These are phyloP conservation scores for Torulaspora franciscae DNA, from an alignment of 805 yeast species.

Conservation along the genomic window DNA sequence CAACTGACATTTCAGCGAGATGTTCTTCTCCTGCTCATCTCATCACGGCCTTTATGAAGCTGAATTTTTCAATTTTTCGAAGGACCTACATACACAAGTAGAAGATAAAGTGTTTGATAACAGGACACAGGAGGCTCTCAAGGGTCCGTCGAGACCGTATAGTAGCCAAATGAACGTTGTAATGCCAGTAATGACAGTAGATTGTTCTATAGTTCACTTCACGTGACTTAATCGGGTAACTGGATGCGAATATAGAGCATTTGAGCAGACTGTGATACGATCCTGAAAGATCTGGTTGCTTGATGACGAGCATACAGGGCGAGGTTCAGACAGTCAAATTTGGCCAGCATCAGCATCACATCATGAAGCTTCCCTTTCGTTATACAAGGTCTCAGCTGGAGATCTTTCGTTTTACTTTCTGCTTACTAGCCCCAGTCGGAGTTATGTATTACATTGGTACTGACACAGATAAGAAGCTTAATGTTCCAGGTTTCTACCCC, in stretches of 20 bases:
- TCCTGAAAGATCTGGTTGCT: background rate
- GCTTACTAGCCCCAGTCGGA: constrained; percentile 78
- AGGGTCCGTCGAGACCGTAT: background rate
- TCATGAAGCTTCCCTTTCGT: constrained; percentile 28
- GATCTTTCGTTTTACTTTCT: constrained; percentile 67
- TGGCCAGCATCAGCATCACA: background rate
- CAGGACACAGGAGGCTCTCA: background rate
- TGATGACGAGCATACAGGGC: background rate
- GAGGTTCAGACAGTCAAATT: background rate
- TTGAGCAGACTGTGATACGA: background rate
- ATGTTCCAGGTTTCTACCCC: constrained; percentile 95
- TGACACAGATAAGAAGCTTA: constrained; percentile 82
- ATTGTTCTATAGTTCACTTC: background rate
- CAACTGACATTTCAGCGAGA: constrained; percentile 5
- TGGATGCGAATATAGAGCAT: background rate
- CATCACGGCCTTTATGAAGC: background rate
- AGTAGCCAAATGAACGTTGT: background rate
- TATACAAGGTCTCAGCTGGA: constrained; percentile 50
- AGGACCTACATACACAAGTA: background rate
- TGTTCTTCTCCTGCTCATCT: background rate
- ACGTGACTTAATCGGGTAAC: background rate
- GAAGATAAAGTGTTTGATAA: background rate
- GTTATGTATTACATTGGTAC: constrained; percentile 92
- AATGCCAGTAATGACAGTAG: background rate
- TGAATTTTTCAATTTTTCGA: background rate